Percentiles rank a stretch among this genome's conserved stretches.
Conservation (phyloP, 768 basidiomycete species). For the Epithele typhae region DNA sequence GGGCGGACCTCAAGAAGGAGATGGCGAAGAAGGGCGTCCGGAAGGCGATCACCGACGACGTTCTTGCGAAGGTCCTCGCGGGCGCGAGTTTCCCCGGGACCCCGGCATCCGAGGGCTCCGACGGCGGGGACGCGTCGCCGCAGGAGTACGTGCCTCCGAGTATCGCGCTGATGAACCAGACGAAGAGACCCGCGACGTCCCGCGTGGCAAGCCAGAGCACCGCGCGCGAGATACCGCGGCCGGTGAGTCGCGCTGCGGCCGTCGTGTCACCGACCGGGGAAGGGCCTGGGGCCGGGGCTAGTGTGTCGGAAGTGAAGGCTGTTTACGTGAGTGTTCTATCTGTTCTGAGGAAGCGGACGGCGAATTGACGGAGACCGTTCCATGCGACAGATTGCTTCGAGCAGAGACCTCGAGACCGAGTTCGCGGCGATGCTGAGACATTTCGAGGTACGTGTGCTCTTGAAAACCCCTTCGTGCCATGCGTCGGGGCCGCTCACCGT, state of each 20-base stretch:
- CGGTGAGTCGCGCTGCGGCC: constrained; percentile 56
- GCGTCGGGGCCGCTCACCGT: no score
- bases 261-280: constrained; percentile 37
- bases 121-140: constrained; percentile 52
- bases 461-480: no score
- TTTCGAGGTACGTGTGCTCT: constrained; percentile 59
- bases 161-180: constrained; percentile 45
- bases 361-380: no score
- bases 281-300: constrained; percentile 31
- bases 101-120: constrained; percentile 21
- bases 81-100: constrained; percentile 33
- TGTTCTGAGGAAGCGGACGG: neutral
- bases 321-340: constrained; percentile 56
- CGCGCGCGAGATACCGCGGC: constrained; percentile 47
- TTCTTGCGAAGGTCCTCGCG: constrained; percentile 62
- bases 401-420: constrained; percentile 80
- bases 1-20: constrained; percentile 91
- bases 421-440: constrained; percentile 72
- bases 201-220: constrained; percentile 48
- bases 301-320: constrained; percentile 45
- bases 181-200: constrained; percentile 40
- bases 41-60: constrained; percentile 80
- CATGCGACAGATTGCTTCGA: constrained; percentile 67
- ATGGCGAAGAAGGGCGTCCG: constrained; percentile 81
- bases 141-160: constrained; percentile 78